Evolutionary conservation across 129 eudicot species (phyloP).

Genomic region (Ambrosia artemisiifolia): DNA sequence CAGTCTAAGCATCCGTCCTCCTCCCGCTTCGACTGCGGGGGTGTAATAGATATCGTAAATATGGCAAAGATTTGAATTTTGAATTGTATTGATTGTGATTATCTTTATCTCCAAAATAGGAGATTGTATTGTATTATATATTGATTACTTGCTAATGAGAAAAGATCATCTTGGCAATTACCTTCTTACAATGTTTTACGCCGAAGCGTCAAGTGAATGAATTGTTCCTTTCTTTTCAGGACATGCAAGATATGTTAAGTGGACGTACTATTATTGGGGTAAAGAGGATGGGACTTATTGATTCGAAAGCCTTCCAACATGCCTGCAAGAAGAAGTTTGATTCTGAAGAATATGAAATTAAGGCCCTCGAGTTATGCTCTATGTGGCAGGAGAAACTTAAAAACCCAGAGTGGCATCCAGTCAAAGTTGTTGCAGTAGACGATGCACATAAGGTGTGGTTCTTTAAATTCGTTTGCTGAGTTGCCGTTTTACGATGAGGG

Average conservation of each 20-base stretch:
- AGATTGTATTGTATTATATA: no score
- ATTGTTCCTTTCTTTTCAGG: conserved; percentile 39
- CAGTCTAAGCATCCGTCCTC: no score
- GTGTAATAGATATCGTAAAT: no score
- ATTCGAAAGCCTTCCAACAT: conserved; percentile 47
- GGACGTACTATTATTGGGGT: conserved; percentile 57
- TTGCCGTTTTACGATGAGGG: no score
- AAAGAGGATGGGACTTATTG: conserved; percentile 86
- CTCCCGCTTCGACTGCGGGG: no score
- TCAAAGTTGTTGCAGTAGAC: conserved; percentile 35
- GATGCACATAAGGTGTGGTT: conserved; percentile 42
- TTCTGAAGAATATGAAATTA: conserved; percentile 54
- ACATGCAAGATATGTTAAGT: conserved; percentile 52
- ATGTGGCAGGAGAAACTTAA: conserved; percentile 80
- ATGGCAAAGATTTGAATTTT: no score
- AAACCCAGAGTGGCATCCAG: conserved; percentile 71
- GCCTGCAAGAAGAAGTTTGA: conserved; percentile 50
- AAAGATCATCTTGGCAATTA: no score
- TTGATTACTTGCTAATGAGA: no score
- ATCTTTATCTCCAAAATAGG: no score
- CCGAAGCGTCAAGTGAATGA: not conserved
- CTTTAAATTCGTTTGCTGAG: not conserved
- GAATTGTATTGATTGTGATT: no score
- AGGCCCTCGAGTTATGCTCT: conserved; percentile 69
- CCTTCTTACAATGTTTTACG: not conserved